Conservation (phyloP, 106 monocot genomes). For the Phalaenopsis equestris region DNA sequence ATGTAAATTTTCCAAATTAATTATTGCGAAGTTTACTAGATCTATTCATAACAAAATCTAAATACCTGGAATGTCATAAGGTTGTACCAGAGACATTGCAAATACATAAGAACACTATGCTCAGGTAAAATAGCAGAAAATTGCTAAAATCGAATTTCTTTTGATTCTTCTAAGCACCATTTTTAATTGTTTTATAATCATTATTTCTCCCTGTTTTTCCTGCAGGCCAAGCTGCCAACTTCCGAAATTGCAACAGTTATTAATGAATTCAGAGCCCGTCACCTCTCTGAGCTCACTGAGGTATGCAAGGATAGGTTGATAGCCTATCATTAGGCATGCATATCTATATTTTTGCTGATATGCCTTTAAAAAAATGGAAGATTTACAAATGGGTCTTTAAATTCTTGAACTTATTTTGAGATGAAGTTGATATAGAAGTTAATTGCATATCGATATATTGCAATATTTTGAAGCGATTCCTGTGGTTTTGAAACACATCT, state of each 20-base stretch:
- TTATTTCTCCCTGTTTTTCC: background rate
- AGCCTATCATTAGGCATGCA: too few species aligned
- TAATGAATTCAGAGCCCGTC: constrained; percentile 86
- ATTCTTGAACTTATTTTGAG: too few species aligned
- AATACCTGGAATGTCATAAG: constrained; percentile 19
- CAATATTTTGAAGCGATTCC: too few species aligned
- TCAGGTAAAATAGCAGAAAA: constrained; percentile 40
- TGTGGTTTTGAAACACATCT: too few species aligned
- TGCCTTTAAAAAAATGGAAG: too few species aligned
- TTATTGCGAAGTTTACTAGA: background rate
- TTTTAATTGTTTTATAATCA: background rate
- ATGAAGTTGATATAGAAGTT: too few species aligned
- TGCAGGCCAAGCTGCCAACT: constrained; percentile 78
- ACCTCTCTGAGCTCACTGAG: constrained; percentile 99
- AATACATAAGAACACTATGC: too few species aligned
- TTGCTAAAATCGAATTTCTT: background rate
- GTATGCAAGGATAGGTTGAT: constrained; percentile 16
- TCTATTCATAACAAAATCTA: background rate
- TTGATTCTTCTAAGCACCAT: background rate
- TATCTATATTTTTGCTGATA: too few species aligned
- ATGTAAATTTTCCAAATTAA: too few species aligned
- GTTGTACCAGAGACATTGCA: constrained; percentile 97
- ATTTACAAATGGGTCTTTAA: too few species aligned
- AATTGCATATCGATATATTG: too few species aligned
- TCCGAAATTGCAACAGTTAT: constrained; percentile 92